Base-by-base conservation (phyloP, 257 asterid species). In the Datura wrightii region DNA sequence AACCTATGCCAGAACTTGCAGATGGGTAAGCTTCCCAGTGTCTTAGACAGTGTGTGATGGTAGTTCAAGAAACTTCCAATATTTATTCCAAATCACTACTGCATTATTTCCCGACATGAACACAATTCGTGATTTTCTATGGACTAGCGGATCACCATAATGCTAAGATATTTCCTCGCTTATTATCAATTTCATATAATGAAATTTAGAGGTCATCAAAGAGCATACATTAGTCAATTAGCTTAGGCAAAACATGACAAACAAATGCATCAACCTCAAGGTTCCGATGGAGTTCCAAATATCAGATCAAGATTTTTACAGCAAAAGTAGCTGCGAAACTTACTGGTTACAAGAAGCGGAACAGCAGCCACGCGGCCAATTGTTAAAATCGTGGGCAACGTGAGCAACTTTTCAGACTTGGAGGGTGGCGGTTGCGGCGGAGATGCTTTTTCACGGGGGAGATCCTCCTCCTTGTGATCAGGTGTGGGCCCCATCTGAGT, bases 361-460 rank as follows among this genome's bases (percentile, higher is more conserved):
- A 95, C 90, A 62, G 97, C 93, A 19, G 93, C 97, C 24, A 97
- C 98, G 60, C 99, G 99, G 83, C 97, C 99, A 79, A 95, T 90
- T 39, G 99, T 97, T 86, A 97, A 87, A 83, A 95, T 92, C 87
- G 98, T 97, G 10, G 99, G 99, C 94, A 97, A 89, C 1, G 99
- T 97, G 87, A 97, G 97, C 84, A 95, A 83, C 88, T 94, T 95
- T 19, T 90, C 60, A 19, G 94, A 84, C 84, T 83, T 86, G 5
- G 89, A 42, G 18, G 90, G 54, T 8, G 54, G 59, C 55, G 84
- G 8, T 34, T 88, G 54, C 3, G 56, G 55, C 50, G 84, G 37
- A 67, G 80, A 83, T 5, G 89, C 59, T 76, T 89, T 86, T 5
- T 60, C 86, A 82, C 10, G 84, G 87, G 82, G 87, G 16, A 78